phyloP scores from a whole-genome alignment of 495 filamentous ascomycete genomes.

The Lasiosphaeriaceae sp. region DNA sequence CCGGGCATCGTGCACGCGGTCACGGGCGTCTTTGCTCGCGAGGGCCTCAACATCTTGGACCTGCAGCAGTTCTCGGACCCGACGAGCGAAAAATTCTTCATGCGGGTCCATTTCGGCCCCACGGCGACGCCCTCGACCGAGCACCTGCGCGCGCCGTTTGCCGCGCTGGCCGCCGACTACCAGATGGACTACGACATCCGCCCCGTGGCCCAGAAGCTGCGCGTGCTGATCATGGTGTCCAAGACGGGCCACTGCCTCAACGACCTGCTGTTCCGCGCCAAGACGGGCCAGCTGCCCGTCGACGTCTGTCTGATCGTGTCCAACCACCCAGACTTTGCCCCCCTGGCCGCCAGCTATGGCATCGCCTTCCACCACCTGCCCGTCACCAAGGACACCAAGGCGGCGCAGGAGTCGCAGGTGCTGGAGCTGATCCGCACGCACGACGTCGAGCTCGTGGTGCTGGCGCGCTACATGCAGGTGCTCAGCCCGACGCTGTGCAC shows the following conservation, averaged over 20 bases:
- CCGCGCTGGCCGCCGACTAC: constrained; percentile 52
- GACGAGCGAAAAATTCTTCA: constrained; percentile 65
- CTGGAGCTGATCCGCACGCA: constrained; percentile 60
- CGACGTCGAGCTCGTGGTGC: constrained; percentile 65
- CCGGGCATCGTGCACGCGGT: constrained; percentile 74
- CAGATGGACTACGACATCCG: constrained; percentile 61
- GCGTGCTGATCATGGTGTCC: constrained; percentile 75
- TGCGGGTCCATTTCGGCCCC: constrained; percentile 68
- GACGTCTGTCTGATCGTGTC: constrained; percentile 67
- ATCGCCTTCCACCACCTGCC: constrained; percentile 72
- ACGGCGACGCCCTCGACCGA: constrained; percentile 34
- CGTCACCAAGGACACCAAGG: constrained; percentile 65
- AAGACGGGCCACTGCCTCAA: constrained; percentile 80
- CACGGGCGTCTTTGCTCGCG: constrained; percentile 61
- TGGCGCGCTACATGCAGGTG: constrained; percentile 85
- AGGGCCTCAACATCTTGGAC: constrained; percentile 69
- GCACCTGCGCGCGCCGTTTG: constrained; percentile 49
- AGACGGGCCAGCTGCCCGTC: constrained; percentile 60
- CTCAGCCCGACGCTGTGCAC: constrained; percentile 64
- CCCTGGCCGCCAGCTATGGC: constrained; percentile 63
- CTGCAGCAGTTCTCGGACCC: constrained; percentile 70
- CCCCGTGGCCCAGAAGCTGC: constrained; percentile 57
- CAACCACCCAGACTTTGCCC: constrained; percentile 68
- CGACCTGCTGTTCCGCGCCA: constrained; percentile 70
- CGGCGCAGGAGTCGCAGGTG: constrained; percentile 60